phyloP scores from a whole-genome alignment of 768 basidiomycete genomes.

The Wakefieldia striispora region DNA sequence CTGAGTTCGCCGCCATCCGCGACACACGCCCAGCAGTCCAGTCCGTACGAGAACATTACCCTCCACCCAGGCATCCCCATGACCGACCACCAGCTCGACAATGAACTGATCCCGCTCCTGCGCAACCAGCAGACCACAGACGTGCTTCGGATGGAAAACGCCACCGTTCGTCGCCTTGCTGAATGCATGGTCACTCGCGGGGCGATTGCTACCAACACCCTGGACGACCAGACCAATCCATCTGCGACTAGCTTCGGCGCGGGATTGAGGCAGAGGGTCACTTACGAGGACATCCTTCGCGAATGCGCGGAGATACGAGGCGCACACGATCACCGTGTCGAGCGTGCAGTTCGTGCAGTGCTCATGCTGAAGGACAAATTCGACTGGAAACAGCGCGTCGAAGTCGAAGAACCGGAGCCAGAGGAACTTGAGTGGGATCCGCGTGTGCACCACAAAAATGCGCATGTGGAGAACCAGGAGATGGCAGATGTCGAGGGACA shows the following conservation, averaged over 20 bases:
- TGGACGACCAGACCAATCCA: conserved; percentile 38
- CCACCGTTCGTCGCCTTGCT: conserved; percentile 33
- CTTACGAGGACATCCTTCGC: conserved; percentile 52
- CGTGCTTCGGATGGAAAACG: background rate
- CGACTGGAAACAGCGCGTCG: conserved; percentile 80
- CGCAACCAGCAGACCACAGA: conserved; percentile 80
- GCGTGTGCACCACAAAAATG: conserved; percentile 30
- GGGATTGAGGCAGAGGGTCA: conserved; percentile 14
- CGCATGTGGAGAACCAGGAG: conserved; percentile 6
- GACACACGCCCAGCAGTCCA: conserved; percentile 15
- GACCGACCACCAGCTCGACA: conserved; percentile 67
- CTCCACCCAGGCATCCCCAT: conserved; percentile 61
- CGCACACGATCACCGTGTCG: conserved; percentile 74
- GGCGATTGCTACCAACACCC: conserved; percentile 28
- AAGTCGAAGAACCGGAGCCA: conserved; percentile 75
- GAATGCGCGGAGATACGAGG: conserved; percentile 65
- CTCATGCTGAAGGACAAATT: conserved; percentile 75
- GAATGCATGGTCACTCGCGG: conserved; percentile 62
- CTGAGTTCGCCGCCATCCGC: conserved; percentile 42
- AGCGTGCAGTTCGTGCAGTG: conserved; percentile 77
- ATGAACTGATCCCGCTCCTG: conserved; percentile 68
- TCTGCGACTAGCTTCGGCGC: conserved; percentile 12
- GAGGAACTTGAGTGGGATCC: conserved; percentile 77
- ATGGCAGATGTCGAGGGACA: conserved; percentile 32
- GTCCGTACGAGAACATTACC: conserved; percentile 60